Conservation (phyloP, 768 basidiomycete species). For the Boletellus ananas region DNA sequence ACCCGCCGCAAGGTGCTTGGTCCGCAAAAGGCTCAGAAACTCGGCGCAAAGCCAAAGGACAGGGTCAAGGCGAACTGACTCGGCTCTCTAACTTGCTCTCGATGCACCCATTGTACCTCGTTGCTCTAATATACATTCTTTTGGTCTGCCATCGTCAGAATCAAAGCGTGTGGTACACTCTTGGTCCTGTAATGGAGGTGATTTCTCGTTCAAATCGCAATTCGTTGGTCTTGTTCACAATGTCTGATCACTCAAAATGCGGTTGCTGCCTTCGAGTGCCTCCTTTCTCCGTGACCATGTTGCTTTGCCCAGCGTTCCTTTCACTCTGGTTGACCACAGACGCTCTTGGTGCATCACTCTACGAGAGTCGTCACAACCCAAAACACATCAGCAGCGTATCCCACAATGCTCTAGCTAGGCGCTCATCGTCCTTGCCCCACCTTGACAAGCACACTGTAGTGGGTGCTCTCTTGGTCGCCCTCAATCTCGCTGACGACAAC, state of each 20-base stretch:
- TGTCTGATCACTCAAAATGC: slow-evolving; percentile 3
- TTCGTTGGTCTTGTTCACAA: slow-evolving; percentile 8
- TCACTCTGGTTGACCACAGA: slow-evolving; percentile 3
- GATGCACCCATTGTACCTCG: background rate
- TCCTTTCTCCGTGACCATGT: slow-evolving; percentile 8
- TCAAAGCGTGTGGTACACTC: background rate
- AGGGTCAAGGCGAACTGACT: slow-evolving; percentile 21
- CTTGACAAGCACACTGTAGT: slow-evolving; percentile 9
- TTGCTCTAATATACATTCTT: slow-evolving; percentile 20
- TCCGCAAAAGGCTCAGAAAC: slow-evolving; percentile 27
- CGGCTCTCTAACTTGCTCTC: background rate
- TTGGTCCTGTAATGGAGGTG: background rate
- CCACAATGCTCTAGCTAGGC: background rate
- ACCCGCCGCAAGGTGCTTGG: slow-evolving; percentile 55
- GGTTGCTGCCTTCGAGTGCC: background rate
- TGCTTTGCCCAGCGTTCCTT: slow-evolving; percentile 1
- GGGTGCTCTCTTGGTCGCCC: background rate
- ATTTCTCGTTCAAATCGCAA: slow-evolving; percentile 6
- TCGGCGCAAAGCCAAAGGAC: slow-evolving; percentile 34
- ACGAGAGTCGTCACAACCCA: background rate
- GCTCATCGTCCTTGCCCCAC: background rate
- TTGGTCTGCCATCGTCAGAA: slow-evolving; percentile 3
- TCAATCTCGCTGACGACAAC: background rate
- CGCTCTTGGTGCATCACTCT: slow-evolving; percentile 13
- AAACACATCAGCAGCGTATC: background rate